A percentile compares a stretch with the other conserved stretches of the same genome.
phyloP scores from a whole-genome alignment of 2,329 filamentous ascomycete species.

The Penicillium occitanis region DNA sequence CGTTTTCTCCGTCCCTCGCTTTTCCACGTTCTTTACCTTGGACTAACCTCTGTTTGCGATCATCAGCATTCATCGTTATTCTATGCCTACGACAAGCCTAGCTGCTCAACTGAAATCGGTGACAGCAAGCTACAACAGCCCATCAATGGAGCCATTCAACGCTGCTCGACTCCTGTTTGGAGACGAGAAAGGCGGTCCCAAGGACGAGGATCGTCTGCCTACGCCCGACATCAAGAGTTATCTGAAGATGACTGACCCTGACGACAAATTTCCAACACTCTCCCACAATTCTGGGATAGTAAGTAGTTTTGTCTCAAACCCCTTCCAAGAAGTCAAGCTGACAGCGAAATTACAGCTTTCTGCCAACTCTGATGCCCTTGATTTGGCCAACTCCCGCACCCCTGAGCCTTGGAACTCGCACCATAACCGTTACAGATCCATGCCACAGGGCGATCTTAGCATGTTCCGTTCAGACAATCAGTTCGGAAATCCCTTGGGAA shows the following conservation, averaged over 20 bases:
- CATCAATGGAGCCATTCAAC: constrained; percentile 77
- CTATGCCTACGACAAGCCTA: constrained; percentile 72
- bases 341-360: constrained; percentile 62
- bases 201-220: constrained; percentile 52
- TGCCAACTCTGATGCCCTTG: constrained; percentile 75
- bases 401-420: constrained; percentile 65
- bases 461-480: constrained; percentile 42
- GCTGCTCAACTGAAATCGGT: constrained; percentile 35
- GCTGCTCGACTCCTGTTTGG: constrained; percentile 84
- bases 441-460: constrained; percentile 55
- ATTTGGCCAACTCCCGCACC: constrained; percentile 70
- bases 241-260: constrained; percentile 68
- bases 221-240: constrained; percentile 68
- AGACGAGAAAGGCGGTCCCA: constrained; percentile 58
- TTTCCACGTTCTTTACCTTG: not conserved
- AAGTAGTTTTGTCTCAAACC: constrained; percentile 32
- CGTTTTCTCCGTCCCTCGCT: not conserved
- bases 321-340: not conserved
- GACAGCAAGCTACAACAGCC: constrained; percentile 29
- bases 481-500: constrained; percentile 33
- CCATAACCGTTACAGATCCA: constrained; percentile 67
- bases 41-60: not conserved
- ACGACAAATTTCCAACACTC: constrained; percentile 81
- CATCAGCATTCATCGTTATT: constrained; percentile 79
- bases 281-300: constrained; percentile 54